A percentile compares a stretch with the other conserved stretches of the same genome.
Evolutionary conservation across 2,329 filamentous ascomycete genomes (phyloP).

Genomic region (Xylaria sp.): DNA sequence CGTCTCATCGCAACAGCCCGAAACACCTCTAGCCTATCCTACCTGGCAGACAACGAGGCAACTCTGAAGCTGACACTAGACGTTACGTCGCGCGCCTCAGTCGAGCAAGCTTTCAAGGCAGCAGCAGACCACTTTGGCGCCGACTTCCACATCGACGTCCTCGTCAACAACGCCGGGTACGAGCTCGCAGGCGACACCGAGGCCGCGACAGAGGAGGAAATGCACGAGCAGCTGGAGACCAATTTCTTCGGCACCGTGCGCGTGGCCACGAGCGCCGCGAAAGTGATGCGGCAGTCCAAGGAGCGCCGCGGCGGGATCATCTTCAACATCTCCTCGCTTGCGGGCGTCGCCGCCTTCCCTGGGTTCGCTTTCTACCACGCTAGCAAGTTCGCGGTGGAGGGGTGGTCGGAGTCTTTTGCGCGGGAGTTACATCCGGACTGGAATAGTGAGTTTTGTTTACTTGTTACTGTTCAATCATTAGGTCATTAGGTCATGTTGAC

Average conservation of each 20-base stretch:
- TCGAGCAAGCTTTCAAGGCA: conserved; percentile 27
- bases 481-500: neutral
- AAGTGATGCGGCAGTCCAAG: conserved; percentile 27
- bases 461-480: neutral
- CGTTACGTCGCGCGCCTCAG: conserved; percentile 20
- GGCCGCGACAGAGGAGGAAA: conserved; percentile 30
- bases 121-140: conserved; percentile 27
- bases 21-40: conserved; percentile 24
- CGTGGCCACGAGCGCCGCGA: conserved; percentile 24
- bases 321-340: conserved; percentile 38
- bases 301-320: conserved; percentile 30
- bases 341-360: conserved; percentile 33
- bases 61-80: conserved; percentile 32
- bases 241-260: conserved; percentile 37
- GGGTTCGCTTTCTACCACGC: conserved; percentile 36
- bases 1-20: conserved; percentile 37
- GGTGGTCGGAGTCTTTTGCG: conserved; percentile 37
- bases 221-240: conserved; percentile 35
- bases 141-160: conserved; percentile 30
- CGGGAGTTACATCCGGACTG: conserved; percentile 36
- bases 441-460: conserved; percentile 34
- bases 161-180: conserved; percentile 38
- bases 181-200: conserved; percentile 36
- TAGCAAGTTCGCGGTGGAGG: conserved; percentile 36
- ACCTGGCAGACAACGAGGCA: conserved; percentile 22